Percentiles rank a stretch among this genome's conserved stretches.
Evolutionary conservation across 2,329 filamentous ascomycete species (phyloP).

Genomic region (Gaeumannomyces sp.): DNA sequence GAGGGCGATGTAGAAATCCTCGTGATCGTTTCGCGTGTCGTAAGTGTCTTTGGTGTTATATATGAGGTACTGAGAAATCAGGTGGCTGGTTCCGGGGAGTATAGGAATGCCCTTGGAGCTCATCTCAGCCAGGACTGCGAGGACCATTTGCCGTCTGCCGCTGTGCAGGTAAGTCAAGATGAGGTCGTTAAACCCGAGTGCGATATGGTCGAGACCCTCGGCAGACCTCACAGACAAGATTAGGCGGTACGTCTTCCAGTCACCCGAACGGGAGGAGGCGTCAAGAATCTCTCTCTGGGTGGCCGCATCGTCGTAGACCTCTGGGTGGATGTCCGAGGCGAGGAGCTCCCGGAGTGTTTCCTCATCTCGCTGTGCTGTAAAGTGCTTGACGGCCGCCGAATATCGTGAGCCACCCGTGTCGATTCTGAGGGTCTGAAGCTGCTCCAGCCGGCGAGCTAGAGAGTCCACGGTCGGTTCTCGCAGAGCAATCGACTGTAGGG

Average conservation of each 20-base stretch:
- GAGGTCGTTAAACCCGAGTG: conserved; percentile 27
- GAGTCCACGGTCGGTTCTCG: conserved; percentile 51
- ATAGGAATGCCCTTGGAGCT: conserved; percentile 26
- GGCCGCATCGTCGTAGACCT: conserved; percentile 44
- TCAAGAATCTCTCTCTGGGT: conserved; percentile 34
- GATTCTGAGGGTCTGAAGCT: conserved; percentile 58
- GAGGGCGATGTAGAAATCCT: conserved; percentile 27
- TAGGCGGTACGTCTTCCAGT: conserved; percentile 36
- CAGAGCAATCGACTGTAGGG: conserved; percentile 70
- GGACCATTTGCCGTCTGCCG: conserved; percentile 20
- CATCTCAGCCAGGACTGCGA: conserved; percentile 32
- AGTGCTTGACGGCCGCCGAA: conserved; percentile 55
- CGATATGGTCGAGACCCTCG: conserved; percentile 23
- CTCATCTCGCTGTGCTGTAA: conserved; percentile 53
- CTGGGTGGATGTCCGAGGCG: conserved; percentile 46
- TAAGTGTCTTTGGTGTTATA: conserved; percentile 21
- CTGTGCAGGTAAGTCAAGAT: conserved; percentile 24
- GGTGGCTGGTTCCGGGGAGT: conserved; percentile 18
- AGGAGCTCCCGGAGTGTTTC: conserved; percentile 40
- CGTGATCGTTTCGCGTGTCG: conserved; percentile 15
- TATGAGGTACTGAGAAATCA: conserved; percentile 24
- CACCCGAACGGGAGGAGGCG: conserved; percentile 27
- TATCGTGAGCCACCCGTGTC: conserved; percentile 58
- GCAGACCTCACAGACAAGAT: conserved; percentile 38
- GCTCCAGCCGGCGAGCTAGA: conserved; percentile 52